Evolutionary conservation across 768 basidiomycete genomes (phyloP), one percentile per base, ranked within the genome.

Genomic region (Infundibulicybe gibba): DNA sequence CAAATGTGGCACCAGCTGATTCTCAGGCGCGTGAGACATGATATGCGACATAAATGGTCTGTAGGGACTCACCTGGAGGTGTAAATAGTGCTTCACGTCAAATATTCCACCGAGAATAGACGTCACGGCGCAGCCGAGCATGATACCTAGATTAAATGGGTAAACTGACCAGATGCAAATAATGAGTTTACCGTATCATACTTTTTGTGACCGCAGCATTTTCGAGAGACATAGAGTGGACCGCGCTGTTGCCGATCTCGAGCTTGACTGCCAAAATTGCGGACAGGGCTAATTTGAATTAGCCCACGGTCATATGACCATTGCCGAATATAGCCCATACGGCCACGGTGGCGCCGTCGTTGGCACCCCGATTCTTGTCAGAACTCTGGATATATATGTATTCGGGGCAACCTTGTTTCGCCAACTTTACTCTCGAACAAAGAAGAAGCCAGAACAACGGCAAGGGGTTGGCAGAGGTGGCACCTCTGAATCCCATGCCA

Each of bases 51-150:
- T 44, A 33, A 56, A 25, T 34, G 46, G 31, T 46, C 17, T 25
- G 21, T n/a, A 15, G 34, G 9, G 40, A 54, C 72, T 53, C 52
- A 83, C 86, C 70, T 89, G 93, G 2, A 97, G 71, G 62, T 94
- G 89, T 49, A 92, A 76, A 62, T 92, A 90, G 57, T 93, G 85
- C 62, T 94, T 95, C 54, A 90, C 68, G 56, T 94, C 92, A 58
- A 94, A 87, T 30, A 95, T 61, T 1, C 89, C 85, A 39, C 76
- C 83, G 5, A 81, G 59, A 45, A 94, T 71, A n/a, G 94, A 90
- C 2, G 81, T 76, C 39, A 89, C 49, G 25, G 81, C 91, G 39
- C 79, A 70, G 42, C 73, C 70, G 47, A 91, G 67, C 82, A 95
- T 93, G 49, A 93, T 68, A 25, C 85, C 92, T 94, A 53, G 25